Conservation (phyloP, 2,329 filamentous ascomycete species). For the Xylaria sp. region DNA sequence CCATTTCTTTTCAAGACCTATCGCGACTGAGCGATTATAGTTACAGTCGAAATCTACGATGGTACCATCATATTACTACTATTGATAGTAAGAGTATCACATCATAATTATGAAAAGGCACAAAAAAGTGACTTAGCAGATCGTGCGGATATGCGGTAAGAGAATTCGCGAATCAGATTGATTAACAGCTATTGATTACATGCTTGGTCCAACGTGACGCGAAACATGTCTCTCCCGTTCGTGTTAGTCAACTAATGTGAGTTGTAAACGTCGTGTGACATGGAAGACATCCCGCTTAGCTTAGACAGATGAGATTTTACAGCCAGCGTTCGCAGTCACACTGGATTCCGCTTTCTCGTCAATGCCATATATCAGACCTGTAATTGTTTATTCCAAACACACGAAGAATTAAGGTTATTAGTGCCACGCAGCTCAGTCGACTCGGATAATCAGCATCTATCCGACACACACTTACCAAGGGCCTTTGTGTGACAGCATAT, state of each 20-base stretch:
- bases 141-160: conserved; percentile 17
- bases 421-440: conserved; percentile 26
- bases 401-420: conserved; percentile 35
- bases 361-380: background rate
- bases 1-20: conserved; percentile 8
- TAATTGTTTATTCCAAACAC: background rate
- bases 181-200: conserved; percentile 20
- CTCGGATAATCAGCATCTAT: conserved; percentile 12
- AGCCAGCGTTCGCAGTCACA: conserved; percentile 4
- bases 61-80: conserved; percentile 15
- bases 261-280: conserved; percentile 27
- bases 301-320: conserved; percentile 4
- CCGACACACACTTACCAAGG: conserved; percentile 12
- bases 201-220: conserved; percentile 34
- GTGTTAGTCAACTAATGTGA: conserved; percentile 19
- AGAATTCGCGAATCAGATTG: conserved; percentile 16
- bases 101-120: conserved; percentile 9
- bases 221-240: conserved; percentile 28
- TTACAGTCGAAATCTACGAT: background rate
- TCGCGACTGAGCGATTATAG: background rate
- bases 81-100: conserved; percentile 14
- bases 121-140: conserved; percentile 6
- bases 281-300: conserved; percentile 7
- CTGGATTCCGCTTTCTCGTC: conserved; percentile 7
- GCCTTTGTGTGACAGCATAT: background rate